Percentiles rank a stretch among this genome's conserved stretches.
phyloP scores from a whole-genome alignment of 805 yeast genomes.

The Lachancea mirantina region DNA sequence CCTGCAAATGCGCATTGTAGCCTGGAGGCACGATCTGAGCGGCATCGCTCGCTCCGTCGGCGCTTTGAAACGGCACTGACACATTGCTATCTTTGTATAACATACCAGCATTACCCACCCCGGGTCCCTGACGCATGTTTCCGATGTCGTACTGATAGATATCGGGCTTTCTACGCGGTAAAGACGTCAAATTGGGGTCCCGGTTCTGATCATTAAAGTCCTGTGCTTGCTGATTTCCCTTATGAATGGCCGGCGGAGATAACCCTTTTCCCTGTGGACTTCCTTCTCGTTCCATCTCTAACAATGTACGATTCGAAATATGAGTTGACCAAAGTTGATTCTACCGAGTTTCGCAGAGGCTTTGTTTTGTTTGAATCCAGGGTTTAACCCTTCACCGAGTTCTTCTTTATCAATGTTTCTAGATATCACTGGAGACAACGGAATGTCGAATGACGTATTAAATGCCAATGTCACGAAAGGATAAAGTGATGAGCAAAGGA shows the following conservation, averaged over 20 bases:
- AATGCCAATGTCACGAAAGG: too few relatives aligned
- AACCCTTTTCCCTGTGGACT: constrained; percentile 4
- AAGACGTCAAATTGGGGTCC: constrained; percentile 10
- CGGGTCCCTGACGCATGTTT: constrained; percentile 2
- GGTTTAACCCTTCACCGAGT: too few relatives aligned
- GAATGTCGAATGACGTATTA: too few relatives aligned
- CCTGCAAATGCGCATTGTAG: constrained; percentile 12
- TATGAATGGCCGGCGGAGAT: constrained; percentile 7
- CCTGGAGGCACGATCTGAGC: constrained; percentile 10
- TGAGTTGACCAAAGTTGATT: too few relatives aligned
- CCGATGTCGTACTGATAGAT: constrained; percentile 12
- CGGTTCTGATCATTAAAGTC: constrained; percentile 10
- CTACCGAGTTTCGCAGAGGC: too few relatives aligned
- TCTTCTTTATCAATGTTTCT: too few relatives aligned
- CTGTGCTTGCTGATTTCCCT: constrained; percentile 9
- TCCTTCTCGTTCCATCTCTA: too few relatives aligned
- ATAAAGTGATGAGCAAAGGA: too few relatives aligned
- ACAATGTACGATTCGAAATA: too few relatives aligned
- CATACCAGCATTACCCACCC: constrained; percentile 9
- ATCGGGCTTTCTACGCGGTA: constrained; percentile 15
- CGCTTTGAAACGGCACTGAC: constrained; percentile 6
- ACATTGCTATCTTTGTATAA: constrained; percentile 13
- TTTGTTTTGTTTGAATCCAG: too few relatives aligned
- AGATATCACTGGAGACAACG: too few relatives aligned
- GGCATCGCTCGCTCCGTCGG: constrained; percentile 1